Evolutionary conservation across 1,284 basidiomycete genomes (phyloP), one percentile per base, ranked within the genome.

Genomic region (Microbotryum lychnidis-dioicae): DNA sequence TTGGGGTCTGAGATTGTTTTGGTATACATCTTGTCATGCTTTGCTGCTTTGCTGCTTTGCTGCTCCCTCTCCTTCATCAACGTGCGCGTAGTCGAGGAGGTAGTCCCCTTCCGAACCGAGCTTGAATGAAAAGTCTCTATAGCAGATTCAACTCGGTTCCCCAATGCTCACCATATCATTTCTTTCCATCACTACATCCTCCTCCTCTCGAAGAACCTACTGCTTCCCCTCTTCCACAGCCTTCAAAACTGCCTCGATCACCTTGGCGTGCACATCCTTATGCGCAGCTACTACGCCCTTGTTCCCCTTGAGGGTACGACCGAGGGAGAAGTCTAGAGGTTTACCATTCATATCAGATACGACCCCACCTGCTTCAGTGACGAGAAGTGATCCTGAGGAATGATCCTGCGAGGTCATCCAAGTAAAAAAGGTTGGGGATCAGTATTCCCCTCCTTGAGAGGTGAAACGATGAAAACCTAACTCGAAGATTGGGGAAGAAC

Each of bases 301-400:
- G 76, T 97, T 97, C 68, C 84, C 83, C 9, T 85, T 86, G 27
- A 98, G 77, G 1, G 89, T 92, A 61, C 91, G 79, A 16, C 94
- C 94, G 2, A 87, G 79, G 0, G 88, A 87, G 76, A 98, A 97
- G 74, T 96, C 82, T 42, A 98, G 83, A 0, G 81, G 79, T 62
- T 83, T 72, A 4, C 92, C 93, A 53, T 85, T 79, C 60, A 89
- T 87, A 75, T 97, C 89, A 0, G 85, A 86, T 37, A 97, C 84
- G 18, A 86, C 71, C 0, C 93, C 93, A 3, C 93, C 93, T 0
- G 91, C 87, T 77, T 97, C 94, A 63, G 85, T 83, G 7, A 97
- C 84, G 10, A 99, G 80, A 9, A 98, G 74, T 1, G 83, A 80
- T 1, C 94, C 96, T 1, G 90, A 82, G 0, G 94, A 93, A 73